Percentiles rank a stretch among this genome's conserved stretches.
phyloP scores from a whole-genome alignment of 169 alveolate genomes.

The Plasmodium vivax region DNA sequence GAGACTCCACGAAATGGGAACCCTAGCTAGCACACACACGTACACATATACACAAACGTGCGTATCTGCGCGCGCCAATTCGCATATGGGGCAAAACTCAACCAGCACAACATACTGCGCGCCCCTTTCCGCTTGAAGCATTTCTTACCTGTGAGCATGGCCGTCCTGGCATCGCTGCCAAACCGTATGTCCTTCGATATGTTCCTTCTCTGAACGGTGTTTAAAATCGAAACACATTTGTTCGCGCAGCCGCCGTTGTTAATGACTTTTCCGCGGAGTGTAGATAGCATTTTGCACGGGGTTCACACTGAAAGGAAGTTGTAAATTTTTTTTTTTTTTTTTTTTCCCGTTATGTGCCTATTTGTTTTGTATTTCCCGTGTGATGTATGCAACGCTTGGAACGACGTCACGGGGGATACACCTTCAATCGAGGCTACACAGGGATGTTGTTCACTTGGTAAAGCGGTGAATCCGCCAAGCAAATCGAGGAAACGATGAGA shows the following conservation, averaged over 20 bases:
- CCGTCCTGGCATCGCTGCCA: slow-evolving; percentile 85
- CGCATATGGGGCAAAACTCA: background rate
- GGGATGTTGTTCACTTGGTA: background rate
- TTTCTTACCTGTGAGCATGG: slow-evolving; percentile 79
- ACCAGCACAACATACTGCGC: background rate
- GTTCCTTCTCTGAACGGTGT: slow-evolving; percentile 64
- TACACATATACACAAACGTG: background rate
- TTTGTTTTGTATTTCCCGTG: background rate
- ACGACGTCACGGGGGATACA: background rate
- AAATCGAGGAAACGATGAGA: background rate
- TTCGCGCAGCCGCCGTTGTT: background rate
- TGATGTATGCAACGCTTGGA: background rate
- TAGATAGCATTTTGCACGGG: slow-evolving; percentile 45
- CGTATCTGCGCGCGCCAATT: background rate
- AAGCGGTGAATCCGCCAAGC: background rate
- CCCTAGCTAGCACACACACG: background rate
- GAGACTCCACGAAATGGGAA: background rate
- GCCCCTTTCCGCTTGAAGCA: background rate
- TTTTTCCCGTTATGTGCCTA: background rate
- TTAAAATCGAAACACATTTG: slow-evolving; percentile 41
- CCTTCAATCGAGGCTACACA: background rate
- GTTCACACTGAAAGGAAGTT: background rate
- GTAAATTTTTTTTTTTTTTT: background rate
- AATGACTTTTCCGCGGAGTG: slow-evolving; percentile 51
- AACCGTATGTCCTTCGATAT: slow-evolving; percentile 82